Conservation (phyloP, 169 alveolate species). For the Babesia sp. region DNA sequence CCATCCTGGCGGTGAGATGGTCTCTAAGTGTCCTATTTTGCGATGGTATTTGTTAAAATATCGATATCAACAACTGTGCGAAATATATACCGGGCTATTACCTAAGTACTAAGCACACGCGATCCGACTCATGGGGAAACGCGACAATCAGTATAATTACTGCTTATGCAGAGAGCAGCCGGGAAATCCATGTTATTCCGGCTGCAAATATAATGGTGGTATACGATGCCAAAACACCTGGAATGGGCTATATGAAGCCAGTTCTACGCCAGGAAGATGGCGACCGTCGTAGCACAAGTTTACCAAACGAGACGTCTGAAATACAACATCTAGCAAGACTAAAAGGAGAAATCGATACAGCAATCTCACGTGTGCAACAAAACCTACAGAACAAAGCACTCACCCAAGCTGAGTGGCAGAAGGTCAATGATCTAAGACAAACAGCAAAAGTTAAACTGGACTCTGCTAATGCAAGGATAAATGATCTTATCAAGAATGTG, state of each 20-base stretch:
- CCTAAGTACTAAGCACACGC: constrained; percentile 19
- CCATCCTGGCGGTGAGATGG: constrained; percentile 46
- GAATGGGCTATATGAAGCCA: constrained; percentile 9
- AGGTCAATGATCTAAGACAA: constrained; percentile 13
- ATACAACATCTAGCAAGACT: constrained; percentile 31
- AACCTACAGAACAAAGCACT: constrained; percentile 24
- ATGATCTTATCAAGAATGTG: constrained; percentile 16
- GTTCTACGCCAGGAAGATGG: constrained; percentile 21
- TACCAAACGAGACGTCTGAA: constrained; percentile 30
- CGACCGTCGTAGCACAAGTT: background rate
- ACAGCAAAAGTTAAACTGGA: constrained; percentile 26
- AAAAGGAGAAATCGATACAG: constrained; percentile 39
- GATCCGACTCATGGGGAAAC: constrained; percentile 19
- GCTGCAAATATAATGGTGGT: constrained; percentile 18
- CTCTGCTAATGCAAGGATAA: constrained; percentile 28
- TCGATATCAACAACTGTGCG: too few species aligned
- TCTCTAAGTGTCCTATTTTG: background rate
- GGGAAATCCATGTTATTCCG: background rate
- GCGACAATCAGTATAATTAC: background rate
- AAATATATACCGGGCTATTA: background rate
- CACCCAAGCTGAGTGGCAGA: constrained; percentile 48
- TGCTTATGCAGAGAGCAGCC: background rate
- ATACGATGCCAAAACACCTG: background rate
- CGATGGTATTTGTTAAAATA: constrained; percentile 37
- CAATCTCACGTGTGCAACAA: constrained; percentile 11